Conservation (phyloP, 2,329 filamentous ascomycete species). For the Tolypocladium ovalisporum region DNA sequence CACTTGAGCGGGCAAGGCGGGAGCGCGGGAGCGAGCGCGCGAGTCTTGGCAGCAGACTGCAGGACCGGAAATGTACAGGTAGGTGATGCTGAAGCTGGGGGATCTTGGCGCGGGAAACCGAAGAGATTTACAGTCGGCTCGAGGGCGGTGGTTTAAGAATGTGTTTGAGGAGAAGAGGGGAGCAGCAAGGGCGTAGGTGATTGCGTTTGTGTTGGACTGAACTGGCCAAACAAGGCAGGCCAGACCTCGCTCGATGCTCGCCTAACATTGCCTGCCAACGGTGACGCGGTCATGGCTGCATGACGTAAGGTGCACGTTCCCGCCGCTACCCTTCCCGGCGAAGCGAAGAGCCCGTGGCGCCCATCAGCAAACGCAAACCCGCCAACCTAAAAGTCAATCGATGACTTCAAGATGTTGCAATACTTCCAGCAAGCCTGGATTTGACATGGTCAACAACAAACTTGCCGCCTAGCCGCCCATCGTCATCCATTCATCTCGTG, state of each 20-base stretch:
- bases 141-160: background rate
- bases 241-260: background rate
- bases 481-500: background rate
- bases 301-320: conserved; percentile 1
- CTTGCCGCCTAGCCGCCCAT: background rate
- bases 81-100: background rate
- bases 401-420: too few species aligned
- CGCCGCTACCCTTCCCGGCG: background rate
- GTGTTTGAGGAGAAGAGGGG: background rate
- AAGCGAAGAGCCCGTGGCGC: background rate
- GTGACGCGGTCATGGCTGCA: background rate
- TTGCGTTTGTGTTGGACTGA: conserved; percentile 1
- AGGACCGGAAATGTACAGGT: background rate
- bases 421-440: background rate
- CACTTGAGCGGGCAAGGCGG: background rate
- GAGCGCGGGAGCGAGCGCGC: conserved; percentile 1
- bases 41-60: background rate
- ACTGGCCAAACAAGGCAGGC: background rate
- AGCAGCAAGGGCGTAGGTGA: conserved; percentile 5
- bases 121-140: background rate
- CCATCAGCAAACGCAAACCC: background rate
- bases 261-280: background rate
- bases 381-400: background rate
- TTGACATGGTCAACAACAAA: background rate
- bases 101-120: background rate